phyloP scores from a whole-genome alignment of 805 yeast species.

The Allodekkera sacchari region DNA sequence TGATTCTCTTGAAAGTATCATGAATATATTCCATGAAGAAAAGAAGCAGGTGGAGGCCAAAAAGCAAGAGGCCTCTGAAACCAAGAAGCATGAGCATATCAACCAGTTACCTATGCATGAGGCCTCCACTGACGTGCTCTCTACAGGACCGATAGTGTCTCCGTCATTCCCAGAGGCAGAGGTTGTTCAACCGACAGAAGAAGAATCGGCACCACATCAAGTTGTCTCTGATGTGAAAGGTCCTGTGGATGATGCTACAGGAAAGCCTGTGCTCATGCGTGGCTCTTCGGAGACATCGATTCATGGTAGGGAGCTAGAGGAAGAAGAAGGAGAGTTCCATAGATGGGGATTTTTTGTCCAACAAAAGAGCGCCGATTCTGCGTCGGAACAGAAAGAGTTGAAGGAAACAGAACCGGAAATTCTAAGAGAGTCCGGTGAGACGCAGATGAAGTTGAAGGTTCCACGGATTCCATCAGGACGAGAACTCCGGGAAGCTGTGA shows the following conservation, averaged over 20 bases:
- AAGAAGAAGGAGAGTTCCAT: conserved; percentile 89
- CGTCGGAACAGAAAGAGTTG: conserved; percentile 3
- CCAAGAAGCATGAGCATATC: conserved; percentile 18
- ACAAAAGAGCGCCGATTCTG: conserved; percentile 34
- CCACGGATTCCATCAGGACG: conserved; percentile 43
- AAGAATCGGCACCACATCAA: conserved; percentile 45
- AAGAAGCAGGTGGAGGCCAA: no score
- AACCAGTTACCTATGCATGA: conserved; percentile 34
- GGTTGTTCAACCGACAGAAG: conserved; percentile 2
- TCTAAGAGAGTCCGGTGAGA: conserved; percentile 3
- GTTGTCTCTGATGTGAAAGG: conserved; percentile 61
- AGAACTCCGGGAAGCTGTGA: conserved; percentile 51
- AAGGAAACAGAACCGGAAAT: conserved; percentile 4
- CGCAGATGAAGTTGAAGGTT: conserved; percentile 16
- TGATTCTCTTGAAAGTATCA: conserved; percentile 44
- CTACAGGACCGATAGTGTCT: conserved; percentile 45
- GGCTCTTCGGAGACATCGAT: conserved; percentile 56
- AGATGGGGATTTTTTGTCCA: conserved; percentile 77
- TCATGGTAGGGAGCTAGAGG: conserved; percentile 71
- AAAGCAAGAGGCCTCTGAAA: conserved; percentile 1
- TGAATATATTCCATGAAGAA: conserved; percentile 34
- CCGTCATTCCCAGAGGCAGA: conserved; percentile 23
- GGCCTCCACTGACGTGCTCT: conserved; percentile 40
- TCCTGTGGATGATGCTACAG: conserved; percentile 62
- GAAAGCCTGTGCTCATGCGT: conserved; percentile 60